Base-by-base conservation (phyloP, 768 basidiomycete genomes). In the Mrakia hoshinonis region DNA sequence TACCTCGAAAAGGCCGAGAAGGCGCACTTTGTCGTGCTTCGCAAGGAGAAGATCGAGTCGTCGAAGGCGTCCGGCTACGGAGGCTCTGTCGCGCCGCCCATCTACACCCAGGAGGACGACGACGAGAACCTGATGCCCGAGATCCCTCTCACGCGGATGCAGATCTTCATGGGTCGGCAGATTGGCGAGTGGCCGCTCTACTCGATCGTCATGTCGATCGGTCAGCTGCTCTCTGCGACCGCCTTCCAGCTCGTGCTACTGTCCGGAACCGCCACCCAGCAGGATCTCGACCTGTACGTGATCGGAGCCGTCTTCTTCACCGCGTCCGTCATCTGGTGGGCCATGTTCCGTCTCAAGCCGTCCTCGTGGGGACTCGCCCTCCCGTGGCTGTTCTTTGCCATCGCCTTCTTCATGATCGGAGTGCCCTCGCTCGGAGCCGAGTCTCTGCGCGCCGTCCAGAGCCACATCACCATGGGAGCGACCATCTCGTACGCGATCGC, bases 201-300 rank as follows among this genome's bases (percentile, higher is more conserved):
- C 79, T 73, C 72, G 20, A 73, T 73, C 52, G 72, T 73, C 34
- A 73, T 73, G 72, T 52, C 48, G 31, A 55, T 55, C 29, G 72
- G 72, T 62, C 72, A 73, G 52, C 43, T 73, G 2, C 80, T 92
- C 74, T 87, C 88, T 69, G 91, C 91, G 2, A 91, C 91, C 36
- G 93, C 92, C 76, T 96, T 95, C 86, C 93, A 96, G 81, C 89
- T 95, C 76, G 93, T 92, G 20, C 81, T 96, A 47, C 83, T 95
- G 24, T 89, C 89, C n/a, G 93, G 93, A 66, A 86, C 88, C 75
- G 92, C 91, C 74, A 90, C 87, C 81, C 86, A 91, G 78, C 84
- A 87, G 72, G 83, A 89, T 75, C 73, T 91, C 34, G 90, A 93
- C 76, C 84, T 94, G 11, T 96, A 95, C 77, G 91, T 96, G 65